These are phyloP conservation scores for Pelargonium citronellum DNA, from an alignment of 441 rosid genomes.

Conservation along the genomic window DNA sequence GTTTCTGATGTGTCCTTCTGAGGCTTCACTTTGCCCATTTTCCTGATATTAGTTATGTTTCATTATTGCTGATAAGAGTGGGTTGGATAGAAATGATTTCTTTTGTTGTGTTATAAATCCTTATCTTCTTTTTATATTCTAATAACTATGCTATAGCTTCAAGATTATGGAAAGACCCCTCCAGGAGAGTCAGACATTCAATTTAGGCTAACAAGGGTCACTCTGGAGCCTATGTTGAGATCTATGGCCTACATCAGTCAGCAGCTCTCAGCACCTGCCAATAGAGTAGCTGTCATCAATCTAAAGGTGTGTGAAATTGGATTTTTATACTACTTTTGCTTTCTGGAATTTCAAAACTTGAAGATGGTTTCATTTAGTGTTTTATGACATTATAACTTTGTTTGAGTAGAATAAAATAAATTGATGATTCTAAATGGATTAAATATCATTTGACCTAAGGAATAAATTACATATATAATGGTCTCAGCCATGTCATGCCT, in stretches of 20 bases:
- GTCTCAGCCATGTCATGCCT: not conserved
- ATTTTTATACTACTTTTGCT: not conserved
- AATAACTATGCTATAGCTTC: conserved; percentile 29
- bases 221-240: conserved; percentile 58
- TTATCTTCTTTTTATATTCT: not conserved
- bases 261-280: conserved; percentile 53
- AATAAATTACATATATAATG: no score
- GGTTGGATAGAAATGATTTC: not conserved
- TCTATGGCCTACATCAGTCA: conserved; percentile 65
- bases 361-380: not conserved
- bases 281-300: conserved; percentile 62
- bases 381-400: not conserved
- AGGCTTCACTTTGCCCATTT: not conserved
- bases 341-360: not conserved
- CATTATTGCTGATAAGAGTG: not conserved
- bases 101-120: not conserved
- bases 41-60: not conserved
- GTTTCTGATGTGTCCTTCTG: not conserved
- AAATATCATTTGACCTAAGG: no score
- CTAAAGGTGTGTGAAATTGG: conserved; percentile 40
- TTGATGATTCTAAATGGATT: no score
- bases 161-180: conserved; percentile 54
- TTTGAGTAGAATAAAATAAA: no score
- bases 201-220: conserved; percentile 53
- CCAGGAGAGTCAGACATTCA: conserved; percentile 52